phyloP scores from a whole-genome alignment of 176 grass and related monocot genomes.

The Olyra latifolia region DNA sequence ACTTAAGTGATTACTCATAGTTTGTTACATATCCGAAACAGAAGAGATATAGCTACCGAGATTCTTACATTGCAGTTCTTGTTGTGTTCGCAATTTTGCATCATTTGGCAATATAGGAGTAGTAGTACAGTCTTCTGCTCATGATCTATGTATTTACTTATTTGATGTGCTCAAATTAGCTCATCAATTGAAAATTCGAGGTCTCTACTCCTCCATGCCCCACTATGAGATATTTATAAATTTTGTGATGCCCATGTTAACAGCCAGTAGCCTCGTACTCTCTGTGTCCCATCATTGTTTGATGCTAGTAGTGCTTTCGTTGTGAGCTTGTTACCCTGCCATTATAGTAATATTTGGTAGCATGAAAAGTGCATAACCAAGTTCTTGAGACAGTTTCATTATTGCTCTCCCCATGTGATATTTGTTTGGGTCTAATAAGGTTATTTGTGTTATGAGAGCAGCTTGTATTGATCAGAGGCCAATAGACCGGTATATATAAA shows the following conservation, averaged over 20 bases:
- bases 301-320: background rate
- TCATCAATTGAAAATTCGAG: background rate
- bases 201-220: background rate
- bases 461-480: no score
- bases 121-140: background rate
- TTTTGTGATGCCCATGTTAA: background rate
- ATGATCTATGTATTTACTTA: background rate
- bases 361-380: conserved; percentile 9
- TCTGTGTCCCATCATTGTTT: background rate
- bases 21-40: background rate
- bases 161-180: background rate
- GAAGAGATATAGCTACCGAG: background rate
- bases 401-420: conserved; percentile 12
- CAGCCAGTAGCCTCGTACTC: background rate
- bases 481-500: no score
- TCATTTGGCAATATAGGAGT: background rate
- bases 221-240: conserved; percentile 4
- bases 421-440: conserved; percentile 24
- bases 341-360: conserved; percentile 22
- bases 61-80: background rate
- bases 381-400: conserved; percentile 7
- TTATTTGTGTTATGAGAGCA: no score
- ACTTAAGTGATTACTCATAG: background rate
- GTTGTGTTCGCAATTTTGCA: background rate
- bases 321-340: background rate